These are phyloP conservation scores for Camellia granthamiana DNA, from an alignment of 148 eudicot genomes.

Conservation along the genomic window DNA sequence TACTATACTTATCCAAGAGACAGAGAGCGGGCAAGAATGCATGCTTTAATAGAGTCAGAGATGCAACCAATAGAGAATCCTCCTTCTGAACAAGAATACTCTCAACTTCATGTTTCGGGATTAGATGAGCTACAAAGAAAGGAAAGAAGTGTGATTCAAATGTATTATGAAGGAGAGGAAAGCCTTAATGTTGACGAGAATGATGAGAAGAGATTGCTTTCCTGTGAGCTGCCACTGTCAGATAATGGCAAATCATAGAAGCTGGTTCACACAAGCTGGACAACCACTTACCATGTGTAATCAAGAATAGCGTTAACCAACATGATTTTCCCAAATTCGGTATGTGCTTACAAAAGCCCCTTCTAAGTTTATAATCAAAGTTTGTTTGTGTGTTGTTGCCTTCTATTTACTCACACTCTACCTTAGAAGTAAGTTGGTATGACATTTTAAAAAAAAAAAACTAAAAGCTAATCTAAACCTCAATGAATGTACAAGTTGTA, in stretches of 20 bases:
- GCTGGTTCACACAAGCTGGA: not conserved
- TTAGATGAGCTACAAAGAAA: constrained; percentile 16
- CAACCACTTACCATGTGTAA: too few species aligned
- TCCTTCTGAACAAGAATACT: constrained; percentile 17
- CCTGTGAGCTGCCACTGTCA: not conserved
- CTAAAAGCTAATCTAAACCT: too few species aligned
- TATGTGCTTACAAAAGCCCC: not conserved
- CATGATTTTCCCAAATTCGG: not conserved
- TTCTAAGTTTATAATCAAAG: not conserved
- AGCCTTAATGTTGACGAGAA: constrained; percentile 33
- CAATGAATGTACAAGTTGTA: too few species aligned
- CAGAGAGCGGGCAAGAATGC: constrained; percentile 73
- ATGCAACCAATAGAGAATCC: constrained; percentile 37
- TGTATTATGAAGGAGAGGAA: constrained; percentile 26
- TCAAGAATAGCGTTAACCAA: too few species aligned
- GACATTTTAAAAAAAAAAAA: too few species aligned
- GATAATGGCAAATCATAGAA: not conserved
- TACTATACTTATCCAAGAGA: constrained; percentile 87
- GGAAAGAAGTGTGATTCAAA: constrained; percentile 23
- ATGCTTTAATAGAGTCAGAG: constrained; percentile 57
- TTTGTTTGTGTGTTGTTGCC: not conserved
- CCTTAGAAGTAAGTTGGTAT: not conserved
- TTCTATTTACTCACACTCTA: not conserved
- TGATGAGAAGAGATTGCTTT: constrained; percentile 38
- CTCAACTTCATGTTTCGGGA: constrained; percentile 13